Evolutionary conservation across 768 basidiomycete genomes (phyloP), one percentile per base, ranked within the genome.

Genomic region (Butyriboletus loyo): DNA sequence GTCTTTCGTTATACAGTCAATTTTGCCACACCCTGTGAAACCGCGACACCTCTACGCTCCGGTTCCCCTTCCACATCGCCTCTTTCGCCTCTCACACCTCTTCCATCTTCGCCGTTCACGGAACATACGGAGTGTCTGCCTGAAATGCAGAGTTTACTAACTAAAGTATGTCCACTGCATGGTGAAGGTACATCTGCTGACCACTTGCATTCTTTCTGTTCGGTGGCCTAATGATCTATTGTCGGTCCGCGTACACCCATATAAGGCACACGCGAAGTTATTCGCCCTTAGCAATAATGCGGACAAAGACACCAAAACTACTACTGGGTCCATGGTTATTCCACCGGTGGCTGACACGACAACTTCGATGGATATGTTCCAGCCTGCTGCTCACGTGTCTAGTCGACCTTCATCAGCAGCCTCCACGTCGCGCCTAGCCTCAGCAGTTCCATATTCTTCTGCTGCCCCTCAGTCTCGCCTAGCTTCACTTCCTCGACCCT

Each of bases 61-160:
- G 21, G 27, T 19, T 28, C 43, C 21, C 48, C 43, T 28, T 17
- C 48, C 2, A 17, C 52, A 15, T 59, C 65, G 5, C 66, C 73
- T 10, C 62, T 72, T 52, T 78, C 77, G 1, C 76, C 76, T 17
- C 68, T 84, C 32, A 82, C 82, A 7, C 82, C 82, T 7, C 59
- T 80, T 31, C 75, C 80, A 7, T 72, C 76, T 53, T 79, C 82
- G 1, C 80, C 81, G 6, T 60, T 62, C 27, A 19, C 32, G 4
- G 57, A 45, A 44, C 22, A 19, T 34, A 19, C 32, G 4, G 57
- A 45, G 42, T 19, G 21, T 34, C 40, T 49, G 7, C 58, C 56
- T 21, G 43, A 30, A 19, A 56, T 57, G 40, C 56, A 42, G 34
- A 42, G 25, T 40, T 39, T 67, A 32, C 25, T 61, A 13, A 24